phyloP scores from a whole-genome alignment of 208 protist genomes.

The Leishmania tropica region DNA sequence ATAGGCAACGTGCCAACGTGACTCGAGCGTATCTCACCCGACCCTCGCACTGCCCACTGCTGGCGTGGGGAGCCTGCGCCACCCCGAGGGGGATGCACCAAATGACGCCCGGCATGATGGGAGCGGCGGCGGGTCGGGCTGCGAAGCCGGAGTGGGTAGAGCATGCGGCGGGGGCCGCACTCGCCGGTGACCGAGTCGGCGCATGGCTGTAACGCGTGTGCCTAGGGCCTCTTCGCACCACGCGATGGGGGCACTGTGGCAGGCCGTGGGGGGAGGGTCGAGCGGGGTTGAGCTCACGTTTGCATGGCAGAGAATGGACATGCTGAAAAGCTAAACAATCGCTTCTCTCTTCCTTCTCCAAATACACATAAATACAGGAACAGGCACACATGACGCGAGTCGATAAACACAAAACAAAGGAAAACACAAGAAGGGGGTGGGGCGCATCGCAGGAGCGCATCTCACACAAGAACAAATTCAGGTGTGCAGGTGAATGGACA shows the following conservation, averaged over 20 bases:
- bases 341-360: not conserved
- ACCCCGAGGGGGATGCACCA: not conserved
- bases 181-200: not conserved
- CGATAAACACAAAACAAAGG: not conserved
- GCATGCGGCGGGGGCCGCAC: not conserved
- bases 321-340: not conserved
- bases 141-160: not conserved
- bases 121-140: not conserved
- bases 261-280: not conserved
- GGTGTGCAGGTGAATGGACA: not conserved
- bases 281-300: not conserved
- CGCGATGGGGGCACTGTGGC: not conserved
- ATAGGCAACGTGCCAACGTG: not conserved
- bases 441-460: not conserved
- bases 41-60: not conserved
- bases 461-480: not conserved
- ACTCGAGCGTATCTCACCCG: not conserved
- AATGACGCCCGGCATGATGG: not conserved
- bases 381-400: not conserved
- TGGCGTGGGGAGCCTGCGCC: not conserved
- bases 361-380: not conserved
- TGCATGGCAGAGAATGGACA: not conserved
- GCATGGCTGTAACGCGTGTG: not conserved
- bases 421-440: not conserved
- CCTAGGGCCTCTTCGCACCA: not conserved